Evolutionary conservation across 1,284 basidiomycete species (phyloP).

Genomic region (Ganoderma multipileum): DNA sequence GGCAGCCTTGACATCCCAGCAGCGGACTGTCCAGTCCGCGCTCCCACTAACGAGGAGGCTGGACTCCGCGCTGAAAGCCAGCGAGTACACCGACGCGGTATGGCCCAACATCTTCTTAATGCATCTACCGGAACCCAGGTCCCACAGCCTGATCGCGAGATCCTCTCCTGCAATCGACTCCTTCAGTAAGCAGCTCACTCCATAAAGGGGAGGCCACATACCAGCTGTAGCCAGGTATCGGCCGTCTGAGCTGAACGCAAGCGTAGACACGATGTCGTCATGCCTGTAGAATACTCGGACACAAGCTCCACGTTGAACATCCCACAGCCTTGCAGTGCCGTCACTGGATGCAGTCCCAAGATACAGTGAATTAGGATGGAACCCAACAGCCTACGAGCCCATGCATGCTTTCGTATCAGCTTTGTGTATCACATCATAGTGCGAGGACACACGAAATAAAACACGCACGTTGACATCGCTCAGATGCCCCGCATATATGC

Average conservation of each 20-base stretch:
- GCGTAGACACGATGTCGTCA: conserved; percentile 86
- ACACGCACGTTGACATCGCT: conserved; percentile 93
- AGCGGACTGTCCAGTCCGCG: conserved; percentile 93
- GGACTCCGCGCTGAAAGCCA: conserved; percentile 93
- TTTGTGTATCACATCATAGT: neutral
- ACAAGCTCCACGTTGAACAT: conserved; percentile 95
- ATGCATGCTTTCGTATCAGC: conserved; percentile 11
- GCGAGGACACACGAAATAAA: neutral
- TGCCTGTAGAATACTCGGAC: conserved; percentile 97
- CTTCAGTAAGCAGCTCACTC: conserved; percentile 12
- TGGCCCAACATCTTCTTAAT: conserved; percentile 99
- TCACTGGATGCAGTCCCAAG: conserved; percentile 97
- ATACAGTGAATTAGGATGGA: conserved; percentile 98
- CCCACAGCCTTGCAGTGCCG: conserved; percentile 96
- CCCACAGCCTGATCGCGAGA: conserved; percentile 94
- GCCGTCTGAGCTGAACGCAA: conserved; percentile 94
- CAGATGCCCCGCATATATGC: conserved; percentile 96
- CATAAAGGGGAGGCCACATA: conserved; percentile 42
- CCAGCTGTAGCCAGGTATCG: conserved; percentile 92
- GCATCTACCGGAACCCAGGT: conserved; percentile 89
- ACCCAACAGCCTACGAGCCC: conserved; percentile 81
- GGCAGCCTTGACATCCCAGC: conserved; percentile 92
- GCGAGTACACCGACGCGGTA: conserved; percentile 85
- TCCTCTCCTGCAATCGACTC: conserved; percentile 76
- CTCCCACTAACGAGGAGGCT: conserved; percentile 88